Evolutionary conservation across 768 basidiomycete species (phyloP).

Genomic region (Solioccasus polychromus): DNA sequence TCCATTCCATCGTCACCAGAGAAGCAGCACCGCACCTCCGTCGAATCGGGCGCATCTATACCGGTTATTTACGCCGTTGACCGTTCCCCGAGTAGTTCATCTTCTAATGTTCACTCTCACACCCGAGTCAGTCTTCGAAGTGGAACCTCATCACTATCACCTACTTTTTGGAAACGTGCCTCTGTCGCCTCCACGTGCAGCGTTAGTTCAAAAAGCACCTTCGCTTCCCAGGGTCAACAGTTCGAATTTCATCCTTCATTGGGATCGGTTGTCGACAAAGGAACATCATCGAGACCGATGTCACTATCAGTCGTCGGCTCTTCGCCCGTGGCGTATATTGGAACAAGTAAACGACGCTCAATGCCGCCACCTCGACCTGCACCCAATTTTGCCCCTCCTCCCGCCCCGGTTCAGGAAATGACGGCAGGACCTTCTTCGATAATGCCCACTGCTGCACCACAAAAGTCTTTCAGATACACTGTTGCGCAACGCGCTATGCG

Average conservation of each 20-base stretch:
- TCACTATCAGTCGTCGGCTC: constrained; percentile 19
- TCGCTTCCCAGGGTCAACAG: constrained; percentile 35
- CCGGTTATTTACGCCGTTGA: constrained; percentile 32
- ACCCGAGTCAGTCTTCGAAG: constrained; percentile 39
- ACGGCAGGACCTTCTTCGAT: constrained; percentile 1
- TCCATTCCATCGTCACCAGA: constrained; percentile 37
- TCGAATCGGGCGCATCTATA: constrained; percentile 24
- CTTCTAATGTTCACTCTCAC: constrained; percentile 33
- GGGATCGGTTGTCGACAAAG: constrained; percentile 4
- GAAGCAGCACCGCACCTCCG: constrained; percentile 20
- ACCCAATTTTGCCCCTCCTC: constrained; percentile 67
- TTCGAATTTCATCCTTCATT: constrained; percentile 15
- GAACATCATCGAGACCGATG: constrained; percentile 15
- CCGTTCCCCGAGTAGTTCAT: constrained; percentile 37
- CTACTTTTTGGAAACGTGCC: constrained; percentile 52
- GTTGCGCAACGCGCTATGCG: constrained; percentile 55
- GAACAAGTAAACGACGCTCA: constrained; percentile 50
- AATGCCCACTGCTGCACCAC: constrained; percentile 9
- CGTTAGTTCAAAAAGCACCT: constrained; percentile 39
- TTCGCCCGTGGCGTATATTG: constrained; percentile 11
- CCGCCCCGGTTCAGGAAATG: constrained; percentile 47
- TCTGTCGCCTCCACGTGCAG: constrained; percentile 51
- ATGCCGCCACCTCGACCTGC: constrained; percentile 75
- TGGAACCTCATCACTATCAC: constrained; percentile 41
- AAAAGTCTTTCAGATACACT: constrained; percentile 51